These are phyloP conservation scores for Fusarium chaquense DNA, from an alignment of 2,329 filamentous ascomycete genomes.

Conservation along the genomic window DNA sequence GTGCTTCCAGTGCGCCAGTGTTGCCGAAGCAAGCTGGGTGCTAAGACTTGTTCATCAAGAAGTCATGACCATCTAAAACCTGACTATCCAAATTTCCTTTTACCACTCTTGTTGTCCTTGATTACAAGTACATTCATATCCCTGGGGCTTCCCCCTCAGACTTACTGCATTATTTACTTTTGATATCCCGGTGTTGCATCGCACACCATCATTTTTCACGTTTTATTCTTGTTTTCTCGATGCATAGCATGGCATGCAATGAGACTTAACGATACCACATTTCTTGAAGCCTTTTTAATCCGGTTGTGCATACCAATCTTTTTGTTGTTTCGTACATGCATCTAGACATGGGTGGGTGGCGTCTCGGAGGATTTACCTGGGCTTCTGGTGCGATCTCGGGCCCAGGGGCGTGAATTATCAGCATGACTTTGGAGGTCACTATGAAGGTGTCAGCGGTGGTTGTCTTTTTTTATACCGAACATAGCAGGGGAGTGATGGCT, in stretches of 20 bases:
- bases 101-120: slow-evolving; percentile 18
- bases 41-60: slow-evolving; percentile 68
- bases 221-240: slow-evolving; percentile 19
- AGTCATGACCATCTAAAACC: slow-evolving; percentile 57
- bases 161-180: slow-evolving; percentile 25
- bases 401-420: slow-evolving; percentile 20
- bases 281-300: slow-evolving; percentile 25
- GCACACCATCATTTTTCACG: slow-evolving; percentile 27
- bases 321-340: slow-evolving; percentile 32
- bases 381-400: slow-evolving; percentile 13
- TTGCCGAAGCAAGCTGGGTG: slow-evolving; percentile 67
- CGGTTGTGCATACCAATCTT: slow-evolving; percentile 29
- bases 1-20: slow-evolving; percentile 71
- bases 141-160: background rate
- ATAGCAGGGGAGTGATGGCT: background rate
- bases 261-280: slow-evolving; percentile 40
- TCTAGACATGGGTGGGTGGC: slow-evolving; percentile 45
- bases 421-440: slow-evolving; percentile 8
- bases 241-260: slow-evolving; percentile 7
- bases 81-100: slow-evolving; percentile 1
- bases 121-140: slow-evolving; percentile 16
- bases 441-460: slow-evolving; percentile 1
- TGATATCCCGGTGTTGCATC: slow-evolving; percentile 45
- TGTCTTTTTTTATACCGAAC: background rate
- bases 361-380: slow-evolving; percentile 32